Base-by-base conservation (phyloP, 2,329 filamentous ascomycete genomes). In the Phymatotrichopsis omnivora region DNA sequence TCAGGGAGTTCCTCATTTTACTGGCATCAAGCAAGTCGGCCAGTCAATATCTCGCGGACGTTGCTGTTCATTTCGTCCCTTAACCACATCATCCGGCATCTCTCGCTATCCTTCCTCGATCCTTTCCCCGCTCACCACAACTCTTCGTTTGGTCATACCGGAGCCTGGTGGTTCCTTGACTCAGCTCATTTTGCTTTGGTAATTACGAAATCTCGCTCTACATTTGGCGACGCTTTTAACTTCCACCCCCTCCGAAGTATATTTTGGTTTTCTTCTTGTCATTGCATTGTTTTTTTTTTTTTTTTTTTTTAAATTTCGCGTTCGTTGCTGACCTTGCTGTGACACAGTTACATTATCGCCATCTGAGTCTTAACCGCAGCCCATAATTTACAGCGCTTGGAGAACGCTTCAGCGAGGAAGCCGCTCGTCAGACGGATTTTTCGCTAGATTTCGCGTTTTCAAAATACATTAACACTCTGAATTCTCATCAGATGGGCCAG, bases 401-500 rank as follows among this genome's bases (percentile, higher is more conserved):
- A 51, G 48, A 49, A 47, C 42, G 45, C 45, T 48, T 51, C 48
- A 51, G 48, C 48, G 48, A 51, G 48, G 48, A 51, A 45, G 45
- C 45, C 45, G 41, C 35, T 51, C 41, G 41, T 35, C 48, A 43
- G 39, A 45, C 45, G 48, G 48, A 49, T 40, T 45, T 44, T 45
- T 51, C 48, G 47, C 47, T 47, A 35, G 48, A 51, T 45, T 37
- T 51, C 48, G 48, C 36, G 29, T 45, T 45, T 51, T 45, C 48
- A 33, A 34, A 49, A 37, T 37, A 43, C 43, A 44, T 45, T 22
- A 46, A 52, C 51, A 53, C 47, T 45, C 47, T 55, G 52, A 41
- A 53, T 45, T 49, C 47, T 42, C 35, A 51, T 48, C 54, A 49
- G 39, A 56, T 56, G 54, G 54, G 54, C 44, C 54, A 56, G 50